A percentile compares a stretch with the other conserved stretches of the same genome.
Evolutionary conservation across 148 eudicot genomes (phyloP).

Genomic region (Rhododendron molle): DNA sequence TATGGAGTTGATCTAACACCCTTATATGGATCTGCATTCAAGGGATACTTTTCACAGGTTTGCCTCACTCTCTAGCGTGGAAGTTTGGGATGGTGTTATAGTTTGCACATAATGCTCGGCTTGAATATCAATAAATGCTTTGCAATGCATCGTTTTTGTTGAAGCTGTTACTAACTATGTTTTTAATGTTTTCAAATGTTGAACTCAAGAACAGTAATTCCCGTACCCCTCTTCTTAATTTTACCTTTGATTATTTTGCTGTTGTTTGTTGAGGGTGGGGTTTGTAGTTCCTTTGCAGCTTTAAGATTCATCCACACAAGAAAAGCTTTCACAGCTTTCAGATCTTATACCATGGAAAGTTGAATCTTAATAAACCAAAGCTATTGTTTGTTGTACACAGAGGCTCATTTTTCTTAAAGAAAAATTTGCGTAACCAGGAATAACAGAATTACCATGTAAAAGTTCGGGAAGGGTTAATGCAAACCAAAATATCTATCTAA

Average conservation of each 20-base stretch:
- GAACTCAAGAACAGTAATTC: background rate
- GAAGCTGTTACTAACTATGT: background rate
- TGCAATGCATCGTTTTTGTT: background rate
- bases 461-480: background rate
- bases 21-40: slow-evolving; percentile 77
- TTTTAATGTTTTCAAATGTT: background rate
- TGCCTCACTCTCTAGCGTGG: slow-evolving; percentile 1
- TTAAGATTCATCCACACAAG: background rate
- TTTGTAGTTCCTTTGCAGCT: background rate
- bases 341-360: background rate
- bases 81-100: background rate
- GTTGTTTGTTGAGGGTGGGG: background rate
- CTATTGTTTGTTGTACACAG: background rate
- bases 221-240: background rate
- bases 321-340: background rate
- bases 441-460: background rate
- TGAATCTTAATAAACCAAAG: background rate
- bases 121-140: background rate
- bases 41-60: slow-evolving; percentile 96
- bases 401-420: background rate
- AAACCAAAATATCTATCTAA: no score
- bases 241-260: background rate
- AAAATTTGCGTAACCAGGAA: no score
- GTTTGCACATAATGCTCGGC: background rate
- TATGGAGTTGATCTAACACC: slow-evolving; percentile 93